Base-by-base conservation (phyloP, 2,329 filamentous ascomycete species). In the Curvularia eragrostidis region DNA sequence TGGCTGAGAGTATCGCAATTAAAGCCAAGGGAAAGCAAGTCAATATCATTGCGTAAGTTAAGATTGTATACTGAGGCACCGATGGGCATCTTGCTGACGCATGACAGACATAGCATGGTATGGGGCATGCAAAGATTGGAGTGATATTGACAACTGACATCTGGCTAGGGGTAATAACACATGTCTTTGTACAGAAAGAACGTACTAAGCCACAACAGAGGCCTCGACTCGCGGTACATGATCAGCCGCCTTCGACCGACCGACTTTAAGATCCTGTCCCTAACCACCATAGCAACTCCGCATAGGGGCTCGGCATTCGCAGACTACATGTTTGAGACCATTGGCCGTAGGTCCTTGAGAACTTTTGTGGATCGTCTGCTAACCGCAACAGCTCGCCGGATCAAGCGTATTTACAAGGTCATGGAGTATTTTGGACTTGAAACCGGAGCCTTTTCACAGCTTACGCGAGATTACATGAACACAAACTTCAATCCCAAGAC, bases 221-320 rank as follows among this genome's bases (percentile, higher is more conserved):
- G 86, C 8, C 81, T 89, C 49, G 86, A 89, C 69, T 81, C 86
- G 30, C 80, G 86, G 56, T 87, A 87, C 65, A 87, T 89, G 84
- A 86, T 89, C 64, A 87, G 83, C 58, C 80, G 77, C 41, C 75
- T 88, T 21, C 80, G 81, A 48, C 85, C 85, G 9, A 77, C 78
- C 3, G 85, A 88, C 49, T 91, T 97, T 63, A 91, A 91, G 71
- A 90, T 97, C 58, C 82, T 93, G 36, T 88, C 85, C 0, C 72
- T 89, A 63, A 88, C 86, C 0, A 88, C 86, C 0, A 83, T 89
- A 56, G 85, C 86, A 2, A 85, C 84, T 13, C 86, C 86, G 1
- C 86, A 89, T 75, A 75, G 82, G 75, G 85, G 85, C 3, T 87
- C 84, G 24, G 81, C 85, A 5, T 85, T 88, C 61, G 86, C 86